Conservation (phyloP, 2,329 filamentous ascomycete species). For the Apiospora koreana region DNA sequence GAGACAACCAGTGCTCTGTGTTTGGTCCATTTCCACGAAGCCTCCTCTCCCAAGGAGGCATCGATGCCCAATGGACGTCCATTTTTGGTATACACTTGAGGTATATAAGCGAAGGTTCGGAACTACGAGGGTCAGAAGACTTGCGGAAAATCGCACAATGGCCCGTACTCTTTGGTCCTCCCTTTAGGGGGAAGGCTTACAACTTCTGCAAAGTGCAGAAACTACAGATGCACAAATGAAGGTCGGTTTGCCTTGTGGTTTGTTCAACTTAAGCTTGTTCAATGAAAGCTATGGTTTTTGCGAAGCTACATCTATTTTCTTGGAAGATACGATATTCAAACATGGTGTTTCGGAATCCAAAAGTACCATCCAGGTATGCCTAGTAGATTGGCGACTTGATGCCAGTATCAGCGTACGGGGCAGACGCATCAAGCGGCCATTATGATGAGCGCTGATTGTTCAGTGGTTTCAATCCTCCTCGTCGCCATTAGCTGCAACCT, state of each 20-base stretch:
- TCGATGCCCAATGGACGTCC: neutral
- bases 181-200: too few relatives aligned
- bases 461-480: slow-evolving; percentile 9
- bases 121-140: neutral
- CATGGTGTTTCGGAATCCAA: neutral
- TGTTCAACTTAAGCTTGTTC: neutral
- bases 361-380: neutral
- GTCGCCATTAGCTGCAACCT: slow-evolving; percentile 11
- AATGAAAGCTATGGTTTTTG: neutral
- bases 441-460: neutral
- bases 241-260: too few relatives aligned
- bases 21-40: slow-evolving; percentile 2
- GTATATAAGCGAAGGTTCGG: neutral
- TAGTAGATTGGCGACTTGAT: neutral
- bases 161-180: neutral
- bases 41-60: neutral
- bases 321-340: neutral
- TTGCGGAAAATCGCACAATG: neutral
- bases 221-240: neutral
- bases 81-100: neutral
- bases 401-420: neutral
- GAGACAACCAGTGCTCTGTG: neutral
- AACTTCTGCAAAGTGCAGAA: neutral
- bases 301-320: neutral
- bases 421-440: neutral